A percentile compares a stretch with the other conserved stretches of the same genome.
Evolutionary conservation across 768 basidiomycete species (phyloP).

Genomic region (Russula olivacea): DNA sequence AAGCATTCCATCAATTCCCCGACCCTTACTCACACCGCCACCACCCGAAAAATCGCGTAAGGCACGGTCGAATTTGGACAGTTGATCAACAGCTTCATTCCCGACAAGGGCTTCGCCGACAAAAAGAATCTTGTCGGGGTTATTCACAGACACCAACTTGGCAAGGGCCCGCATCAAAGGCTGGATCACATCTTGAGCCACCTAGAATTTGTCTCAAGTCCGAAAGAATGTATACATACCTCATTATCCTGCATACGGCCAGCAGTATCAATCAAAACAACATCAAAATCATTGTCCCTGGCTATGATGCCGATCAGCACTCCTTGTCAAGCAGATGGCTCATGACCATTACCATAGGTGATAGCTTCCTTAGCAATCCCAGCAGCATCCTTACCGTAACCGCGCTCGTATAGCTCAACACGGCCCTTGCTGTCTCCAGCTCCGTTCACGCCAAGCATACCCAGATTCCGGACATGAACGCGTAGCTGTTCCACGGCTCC

Average conservation of each 20-base stretch:
- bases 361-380: constrained; percentile 97
- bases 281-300: constrained; percentile 87
- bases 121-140: constrained; percentile 95
- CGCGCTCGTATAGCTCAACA: constrained; percentile 92
- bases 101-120: constrained; percentile 98
- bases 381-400: constrained; percentile 99
- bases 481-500: constrained; percentile 97
- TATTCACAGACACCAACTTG: constrained; percentile 93
- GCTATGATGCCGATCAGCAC: constrained; percentile 39
- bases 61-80: constrained; percentile 94
- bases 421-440: constrained; percentile 60
- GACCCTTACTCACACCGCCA: constrained; percentile 50
- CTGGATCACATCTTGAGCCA: constrained; percentile 34
- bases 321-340: background rate
- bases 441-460: constrained; percentile 71
- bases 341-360: constrained; percentile 56
- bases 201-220: constrained; percentile 9
- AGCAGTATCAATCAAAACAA: constrained; percentile 96
- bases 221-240: constrained; percentile 38
- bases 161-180: constrained; percentile 98
- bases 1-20: constrained; percentile 97
- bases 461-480: constrained; percentile 92
- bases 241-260: constrained; percentile 99
- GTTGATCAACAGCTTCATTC: constrained; percentile 97
- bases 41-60: constrained; percentile 86